Percentiles rank a stretch among this genome's conserved stretches.
phyloP scores from a whole-genome alignment of 768 basidiomycete genomes.

The Tulasnella sp. region DNA sequence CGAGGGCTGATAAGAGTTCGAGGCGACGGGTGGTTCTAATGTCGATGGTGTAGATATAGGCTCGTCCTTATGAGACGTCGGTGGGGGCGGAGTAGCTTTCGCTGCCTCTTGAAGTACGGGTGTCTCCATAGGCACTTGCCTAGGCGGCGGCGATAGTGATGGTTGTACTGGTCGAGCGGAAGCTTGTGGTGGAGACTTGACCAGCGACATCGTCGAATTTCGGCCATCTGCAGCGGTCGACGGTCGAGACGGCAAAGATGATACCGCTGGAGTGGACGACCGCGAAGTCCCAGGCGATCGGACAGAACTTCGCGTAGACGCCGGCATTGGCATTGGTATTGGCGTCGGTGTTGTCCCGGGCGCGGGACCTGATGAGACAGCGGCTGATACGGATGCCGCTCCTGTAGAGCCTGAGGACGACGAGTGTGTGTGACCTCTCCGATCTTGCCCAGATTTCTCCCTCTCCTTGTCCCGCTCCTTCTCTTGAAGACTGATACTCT shows the following conservation, averaged over 20 bases:
- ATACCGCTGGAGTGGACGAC: slow-evolving; percentile 33
- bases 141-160: neutral
- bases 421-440: slow-evolving; percentile 11
- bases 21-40: slow-evolving; percentile 39
- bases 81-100: slow-evolving; percentile 14
- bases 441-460: neutral
- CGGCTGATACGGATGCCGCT: neutral
- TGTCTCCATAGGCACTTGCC: too few relatives aligned
- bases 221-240: slow-evolving; percentile 1
- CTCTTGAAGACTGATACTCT: neutral
- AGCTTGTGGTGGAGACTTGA: slow-evolving; percentile 24
- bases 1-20: slow-evolving; percentile 61
- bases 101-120: neutral
- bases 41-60: slow-evolving; percentile 22
- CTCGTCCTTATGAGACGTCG: neutral
- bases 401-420: slow-evolving; percentile 5
- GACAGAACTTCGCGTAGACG: neutral
- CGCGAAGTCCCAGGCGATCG: slow-evolving; percentile 24
- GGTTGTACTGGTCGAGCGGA: slow-evolving; percentile 35
- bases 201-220: slow-evolving; percentile 12
- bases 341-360: neutral
- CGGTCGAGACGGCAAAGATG: slow-evolving; percentile 22
- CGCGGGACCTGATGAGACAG: neutral
- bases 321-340: too few relatives aligned
- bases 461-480: neutral